phyloP scores from a whole-genome alignment of 1,284 basidiomycete species.

The Trichosporon ovoides region DNA sequence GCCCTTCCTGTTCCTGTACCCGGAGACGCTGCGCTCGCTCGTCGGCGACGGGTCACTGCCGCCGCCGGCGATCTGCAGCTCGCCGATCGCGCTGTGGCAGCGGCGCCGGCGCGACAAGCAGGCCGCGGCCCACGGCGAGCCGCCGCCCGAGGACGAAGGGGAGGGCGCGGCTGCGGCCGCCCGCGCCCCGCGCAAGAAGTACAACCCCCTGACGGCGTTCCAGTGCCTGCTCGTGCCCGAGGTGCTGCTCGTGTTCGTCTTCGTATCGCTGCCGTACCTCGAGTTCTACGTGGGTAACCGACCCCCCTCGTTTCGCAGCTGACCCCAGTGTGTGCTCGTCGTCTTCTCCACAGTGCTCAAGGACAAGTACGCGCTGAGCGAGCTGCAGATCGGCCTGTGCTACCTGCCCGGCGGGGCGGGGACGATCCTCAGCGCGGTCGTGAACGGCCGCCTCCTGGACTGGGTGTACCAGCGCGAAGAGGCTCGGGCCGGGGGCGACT shows the following conservation, averaged over 20 bases:
- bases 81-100: slow-evolving; percentile 28
- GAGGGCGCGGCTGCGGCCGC: background rate
- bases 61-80: slow-evolving; percentile 38
- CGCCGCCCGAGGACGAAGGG: background rate
- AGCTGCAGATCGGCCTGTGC: slow-evolving; percentile 46
- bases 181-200: slow-evolving; percentile 33
- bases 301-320: background rate
- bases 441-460: slow-evolving; percentile 44
- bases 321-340: slow-evolving; percentile 8
- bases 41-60: slow-evolving; percentile 47
- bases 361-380: slow-evolving; percentile 37
- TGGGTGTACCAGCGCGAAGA: slow-evolving; percentile 39
- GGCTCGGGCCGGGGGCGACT: slow-evolving; percentile 39
- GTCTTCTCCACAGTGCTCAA: slow-evolving; percentile 44
- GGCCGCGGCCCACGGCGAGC: slow-evolving; percentile 14
- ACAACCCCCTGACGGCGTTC: slow-evolving; percentile 41
- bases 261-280: slow-evolving; percentile 41
- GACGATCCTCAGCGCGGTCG: slow-evolving; percentile 28
- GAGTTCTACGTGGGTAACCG: slow-evolving; percentile 44
- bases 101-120: slow-evolving; percentile 25
- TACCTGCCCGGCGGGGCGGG: slow-evolving; percentile 47
- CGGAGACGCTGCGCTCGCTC: slow-evolving; percentile 45
- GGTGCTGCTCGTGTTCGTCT: slow-evolving; percentile 36
- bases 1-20: slow-evolving; percentile 31
- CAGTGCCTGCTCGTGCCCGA: slow-evolving; percentile 43